A percentile compares a stretch with the other conserved stretches of the same genome.
Evolutionary conservation across 2,329 filamentous ascomycete genomes (phyloP).

Genomic region (Penicillium sp.): DNA sequence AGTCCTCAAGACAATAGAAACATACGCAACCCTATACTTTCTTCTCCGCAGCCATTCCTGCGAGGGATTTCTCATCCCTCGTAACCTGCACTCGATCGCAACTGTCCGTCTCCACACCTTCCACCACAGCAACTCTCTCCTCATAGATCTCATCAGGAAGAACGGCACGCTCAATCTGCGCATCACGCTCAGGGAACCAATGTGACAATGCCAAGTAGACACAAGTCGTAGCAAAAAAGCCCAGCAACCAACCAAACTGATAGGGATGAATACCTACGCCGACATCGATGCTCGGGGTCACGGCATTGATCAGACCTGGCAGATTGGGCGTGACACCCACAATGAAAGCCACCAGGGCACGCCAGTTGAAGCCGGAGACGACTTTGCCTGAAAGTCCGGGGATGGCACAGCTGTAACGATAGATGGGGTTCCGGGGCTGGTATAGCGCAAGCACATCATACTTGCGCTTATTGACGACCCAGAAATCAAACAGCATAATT

Average conservation of each 20-base stretch:
- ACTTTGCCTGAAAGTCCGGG: constrained; percentile 10
- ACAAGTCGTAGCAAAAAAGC: constrained; percentile 56
- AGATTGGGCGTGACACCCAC: constrained; percentile 56
- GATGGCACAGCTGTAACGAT: constrained; percentile 47
- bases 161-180: constrained; percentile 44
- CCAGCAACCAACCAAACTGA: constrained; percentile 65
- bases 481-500: constrained; percentile 61
- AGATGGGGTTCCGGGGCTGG: constrained; percentile 46
- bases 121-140: constrained; percentile 14
- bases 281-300: constrained; percentile 37
- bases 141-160: constrained; percentile 40
- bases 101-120: constrained; percentile 18
- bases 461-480: constrained; percentile 52
- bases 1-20: background rate
- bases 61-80: constrained; percentile 2
- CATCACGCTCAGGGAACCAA: constrained; percentile 51
- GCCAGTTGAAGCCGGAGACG: constrained; percentile 56
- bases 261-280: constrained; percentile 57
- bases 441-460: constrained; percentile 55
- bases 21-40: background rate
- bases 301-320: constrained; percentile 52
- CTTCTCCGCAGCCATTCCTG: constrained; percentile 9
- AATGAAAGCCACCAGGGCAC: constrained; percentile 58
- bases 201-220: constrained; percentile 55
- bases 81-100: constrained; percentile 9